A percentile compares a stretch with the other conserved stretches of the same genome.
phyloP scores from a whole-genome alignment of 306 rosid species.

The Rubus parviflorus region DNA sequence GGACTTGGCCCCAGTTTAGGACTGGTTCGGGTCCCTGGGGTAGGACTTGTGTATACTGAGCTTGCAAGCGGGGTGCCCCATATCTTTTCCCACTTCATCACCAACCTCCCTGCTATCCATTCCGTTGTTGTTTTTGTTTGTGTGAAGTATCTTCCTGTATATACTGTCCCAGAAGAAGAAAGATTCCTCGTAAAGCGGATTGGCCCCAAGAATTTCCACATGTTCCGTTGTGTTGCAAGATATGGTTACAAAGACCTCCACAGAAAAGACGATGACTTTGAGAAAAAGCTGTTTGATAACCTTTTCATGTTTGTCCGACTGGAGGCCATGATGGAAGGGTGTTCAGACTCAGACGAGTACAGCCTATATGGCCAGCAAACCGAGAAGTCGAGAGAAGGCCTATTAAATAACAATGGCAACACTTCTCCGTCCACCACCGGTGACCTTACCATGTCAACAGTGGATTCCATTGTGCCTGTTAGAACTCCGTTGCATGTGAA shows the following conservation, averaged over 20 bases:
- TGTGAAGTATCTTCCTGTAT: slow-evolving; percentile 95
- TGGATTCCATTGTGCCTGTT: slow-evolving; percentile 68
- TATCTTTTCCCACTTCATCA: slow-evolving; percentile 96
- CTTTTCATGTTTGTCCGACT: slow-evolving; percentile 71
- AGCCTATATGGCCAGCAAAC: slow-evolving; percentile 64
- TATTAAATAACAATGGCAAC: slow-evolving; percentile 40
- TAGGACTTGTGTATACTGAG: slow-evolving; percentile 95
- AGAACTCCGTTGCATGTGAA: slow-evolving; percentile 50
- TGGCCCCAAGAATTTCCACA: slow-evolving; percentile 86
- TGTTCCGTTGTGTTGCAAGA: slow-evolving; percentile 92
- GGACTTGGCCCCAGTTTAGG: slow-evolving; percentile 99
- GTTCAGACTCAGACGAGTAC: slow-evolving; percentile 88
- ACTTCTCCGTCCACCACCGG: slow-evolving; percentile 32
- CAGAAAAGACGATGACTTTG: slow-evolving; percentile 82
- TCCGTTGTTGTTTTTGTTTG: slow-evolving; percentile 86
- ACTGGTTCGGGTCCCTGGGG: slow-evolving; percentile 94
- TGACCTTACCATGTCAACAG: slow-evolving; percentile 55
- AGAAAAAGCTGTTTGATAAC: slow-evolving; percentile 79
- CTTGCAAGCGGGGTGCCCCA: slow-evolving; percentile 94
- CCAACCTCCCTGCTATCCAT: slow-evolving; percentile 96
- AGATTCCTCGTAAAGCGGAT: slow-evolving; percentile 86
- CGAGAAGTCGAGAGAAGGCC: slow-evolving; percentile 40
- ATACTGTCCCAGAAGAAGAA: slow-evolving; percentile 96
- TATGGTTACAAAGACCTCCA: slow-evolving; percentile 94
- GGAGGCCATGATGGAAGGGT: slow-evolving; percentile 97